Percentiles rank a stretch among this genome's conserved stretches.
Conservation (phyloP, 2,329 filamentous ascomycete species). For the Thielaviopsis punctulata region DNA sequence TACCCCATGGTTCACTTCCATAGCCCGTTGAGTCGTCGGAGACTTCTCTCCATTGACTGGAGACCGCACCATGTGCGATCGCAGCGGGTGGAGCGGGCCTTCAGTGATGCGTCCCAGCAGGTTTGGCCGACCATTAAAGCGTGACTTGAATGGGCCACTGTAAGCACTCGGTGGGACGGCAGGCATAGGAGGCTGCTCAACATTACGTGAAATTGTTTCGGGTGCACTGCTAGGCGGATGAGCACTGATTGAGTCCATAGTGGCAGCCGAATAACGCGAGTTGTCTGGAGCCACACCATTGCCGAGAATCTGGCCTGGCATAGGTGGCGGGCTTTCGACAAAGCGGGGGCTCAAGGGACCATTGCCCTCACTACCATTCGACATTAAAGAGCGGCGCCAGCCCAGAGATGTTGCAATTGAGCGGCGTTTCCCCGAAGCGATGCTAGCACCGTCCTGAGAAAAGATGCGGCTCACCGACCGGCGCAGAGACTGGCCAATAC, state of each 20-base stretch:
- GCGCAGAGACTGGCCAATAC: constrained; percentile 6
- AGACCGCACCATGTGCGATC: background rate
- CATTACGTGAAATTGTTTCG: background rate
- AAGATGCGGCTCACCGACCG: constrained; percentile 8
- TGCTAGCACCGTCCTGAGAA: background rate
- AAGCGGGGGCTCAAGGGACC: background rate
- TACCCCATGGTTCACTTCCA: background rate
- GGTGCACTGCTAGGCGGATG: constrained; percentile 1
- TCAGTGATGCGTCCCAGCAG: constrained; percentile 3
- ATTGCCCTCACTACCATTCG: background rate
- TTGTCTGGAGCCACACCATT: background rate
- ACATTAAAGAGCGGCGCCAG: constrained; percentile 1
- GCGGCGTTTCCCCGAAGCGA: background rate
- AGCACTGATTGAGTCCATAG: constrained; percentile 2
- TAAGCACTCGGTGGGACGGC: background rate
- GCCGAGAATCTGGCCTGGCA: constrained; percentile 1
- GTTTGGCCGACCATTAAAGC: constrained; percentile 7
- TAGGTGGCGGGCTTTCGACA: background rate
- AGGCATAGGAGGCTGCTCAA: background rate
- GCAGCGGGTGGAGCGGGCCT: constrained; percentile 1
- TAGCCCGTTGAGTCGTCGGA: background rate
- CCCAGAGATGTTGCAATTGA: constrained; percentile 1
- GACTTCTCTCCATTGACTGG: background rate
- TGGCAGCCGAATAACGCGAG: background rate
- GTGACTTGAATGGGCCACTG: constrained; percentile 4